Evolutionary conservation across 805 yeast genomes (phyloP).

Genomic region (Nematodospora valgi): DNA sequence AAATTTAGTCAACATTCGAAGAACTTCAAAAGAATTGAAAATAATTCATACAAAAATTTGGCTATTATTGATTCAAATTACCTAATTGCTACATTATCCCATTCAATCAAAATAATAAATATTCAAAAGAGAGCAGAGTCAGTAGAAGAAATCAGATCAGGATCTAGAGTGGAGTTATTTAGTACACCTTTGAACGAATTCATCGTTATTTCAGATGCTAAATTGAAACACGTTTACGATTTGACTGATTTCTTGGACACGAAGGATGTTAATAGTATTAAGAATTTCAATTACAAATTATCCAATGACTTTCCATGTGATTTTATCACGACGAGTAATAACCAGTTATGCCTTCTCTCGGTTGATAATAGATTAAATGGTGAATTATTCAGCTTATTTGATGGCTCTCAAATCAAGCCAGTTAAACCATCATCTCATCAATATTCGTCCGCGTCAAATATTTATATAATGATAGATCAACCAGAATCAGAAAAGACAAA

Average conservation of each 20-base stretch:
- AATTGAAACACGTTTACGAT: slow-evolving; percentile 13
- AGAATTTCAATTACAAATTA: slow-evolving; percentile 10
- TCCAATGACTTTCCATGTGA: slow-evolving; percentile 6
- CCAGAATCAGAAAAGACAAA: slow-evolving; percentile 26
- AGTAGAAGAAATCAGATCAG: slow-evolving; percentile 1
- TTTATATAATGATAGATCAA: slow-evolving; percentile 26
- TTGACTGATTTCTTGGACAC: slow-evolving; percentile 20
- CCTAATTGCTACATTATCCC: slow-evolving; percentile 4
- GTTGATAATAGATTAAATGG: slow-evolving; percentile 6
- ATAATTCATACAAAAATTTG: slow-evolving; percentile 8
- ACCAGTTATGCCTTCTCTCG: slow-evolving; percentile 4
- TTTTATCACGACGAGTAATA: slow-evolving; percentile 9
- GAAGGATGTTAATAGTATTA: slow-evolving; percentile 15
- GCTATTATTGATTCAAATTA: slow-evolving; percentile 6
- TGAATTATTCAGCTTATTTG: slow-evolving; percentile 9
- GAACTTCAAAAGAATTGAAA: slow-evolving; percentile 7
- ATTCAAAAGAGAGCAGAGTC: slow-evolving; percentile 2
- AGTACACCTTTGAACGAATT: slow-evolving; percentile 9
- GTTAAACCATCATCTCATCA: slow-evolving; percentile 5
- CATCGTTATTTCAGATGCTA: slow-evolving; percentile 6
- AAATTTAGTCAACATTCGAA: slow-evolving; percentile 5
- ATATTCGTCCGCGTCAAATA: slow-evolving; percentile 6
- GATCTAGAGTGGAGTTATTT: slow-evolving; percentile 4
- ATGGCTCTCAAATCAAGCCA: slow-evolving; percentile 5
- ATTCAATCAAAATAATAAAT: slow-evolving; percentile 5